Evolutionary conservation across 1,139 yeast species (phyloP).

Genomic region (Lodderomyces parapsilosis): DNA sequence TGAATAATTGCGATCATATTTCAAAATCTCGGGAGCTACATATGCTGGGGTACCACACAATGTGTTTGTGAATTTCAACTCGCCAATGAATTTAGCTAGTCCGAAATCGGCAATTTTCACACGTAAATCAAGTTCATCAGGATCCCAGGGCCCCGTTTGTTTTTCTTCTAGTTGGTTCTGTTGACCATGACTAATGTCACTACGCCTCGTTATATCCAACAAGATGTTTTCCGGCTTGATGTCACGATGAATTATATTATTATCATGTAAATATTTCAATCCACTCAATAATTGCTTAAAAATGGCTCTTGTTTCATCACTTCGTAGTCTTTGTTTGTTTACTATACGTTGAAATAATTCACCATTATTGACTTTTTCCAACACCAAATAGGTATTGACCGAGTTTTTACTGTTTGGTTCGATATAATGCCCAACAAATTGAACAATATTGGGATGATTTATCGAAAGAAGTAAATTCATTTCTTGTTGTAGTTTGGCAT

Average conservation of each 20-base stretch:
- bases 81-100: conserved; percentile 77
- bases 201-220: conserved; percentile 67
- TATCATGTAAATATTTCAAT: conserved; percentile 59
- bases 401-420: conserved; percentile 61
- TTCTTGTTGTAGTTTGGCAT: conserved; percentile 63
- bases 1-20: conserved; percentile 45
- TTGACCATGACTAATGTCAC: neutral
- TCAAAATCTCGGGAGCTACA: conserved; percentile 76
- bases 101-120: conserved; percentile 86
- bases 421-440: conserved; percentile 62
- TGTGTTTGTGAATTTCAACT: conserved; percentile 69
- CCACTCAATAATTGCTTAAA: conserved; percentile 65
- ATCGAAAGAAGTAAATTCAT: conserved; percentile 64
- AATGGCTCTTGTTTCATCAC: conserved; percentile 60
- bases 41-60: conserved; percentile 84
- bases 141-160: conserved; percentile 73
- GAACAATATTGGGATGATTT: conserved; percentile 69
- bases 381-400: conserved; percentile 61
- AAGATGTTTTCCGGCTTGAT: conserved; percentile 89
- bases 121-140: conserved; percentile 55
- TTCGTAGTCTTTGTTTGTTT: conserved; percentile 56
- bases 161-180: conserved; percentile 43
- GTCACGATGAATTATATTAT: conserved; percentile 83
- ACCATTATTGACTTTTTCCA: conserved; percentile 74
- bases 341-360: conserved; percentile 72